A percentile compares a stretch with the other conserved stretches of the same genome.
Conservation (phyloP, 495 filamentous ascomycete species). For the Terfezia claveryi region DNA sequence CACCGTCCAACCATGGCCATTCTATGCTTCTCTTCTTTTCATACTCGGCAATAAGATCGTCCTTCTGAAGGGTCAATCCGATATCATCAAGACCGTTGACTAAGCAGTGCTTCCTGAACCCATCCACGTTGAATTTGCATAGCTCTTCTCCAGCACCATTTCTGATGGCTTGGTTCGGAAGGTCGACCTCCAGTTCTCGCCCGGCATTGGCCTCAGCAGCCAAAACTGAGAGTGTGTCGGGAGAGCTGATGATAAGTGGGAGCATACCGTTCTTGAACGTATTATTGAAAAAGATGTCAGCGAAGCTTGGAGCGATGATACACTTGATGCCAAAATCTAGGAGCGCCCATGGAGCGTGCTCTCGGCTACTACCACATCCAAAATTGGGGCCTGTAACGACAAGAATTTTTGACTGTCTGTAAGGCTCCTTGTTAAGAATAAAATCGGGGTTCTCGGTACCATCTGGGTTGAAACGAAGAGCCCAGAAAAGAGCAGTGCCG, state of each 20-base stretch:
- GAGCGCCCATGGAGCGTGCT: constrained; percentile 94
- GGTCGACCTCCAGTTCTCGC: constrained; percentile 74
- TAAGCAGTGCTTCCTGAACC: constrained; percentile 83
- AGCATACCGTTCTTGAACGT: constrained; percentile 99
- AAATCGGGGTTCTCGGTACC: constrained; percentile 59
- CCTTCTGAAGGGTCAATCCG: constrained; percentile 77
- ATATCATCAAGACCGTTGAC: constrained; percentile 94
- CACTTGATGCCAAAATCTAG: constrained; percentile 91
- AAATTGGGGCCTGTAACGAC: constrained; percentile 90
- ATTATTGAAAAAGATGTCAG: constrained; percentile 99
- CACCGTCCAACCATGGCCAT: constrained; percentile 86
- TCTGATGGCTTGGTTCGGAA: constrained; percentile 65
- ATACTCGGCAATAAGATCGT: constrained; percentile 66
- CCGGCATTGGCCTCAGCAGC: constrained; percentile 63
- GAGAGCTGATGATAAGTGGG: constrained; percentile 52
- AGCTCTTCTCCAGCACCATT: constrained; percentile 49
- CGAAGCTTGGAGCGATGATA: constrained; percentile 78
- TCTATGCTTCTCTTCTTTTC: constrained; percentile 52
- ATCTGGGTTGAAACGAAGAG: constrained; percentile 51
- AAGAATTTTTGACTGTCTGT: constrained; percentile 67
- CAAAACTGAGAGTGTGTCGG: constrained; percentile 42
- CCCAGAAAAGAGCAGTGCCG: constrained; percentile 67
- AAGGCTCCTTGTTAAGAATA: constrained; percentile 75
- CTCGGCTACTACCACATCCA: constrained; percentile 78
- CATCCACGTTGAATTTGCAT: constrained; percentile 63